These are phyloP conservation scores for Pleurotus djamor DNA, from an alignment of 768 basidiomycete species.

Conservation along the genomic window DNA sequence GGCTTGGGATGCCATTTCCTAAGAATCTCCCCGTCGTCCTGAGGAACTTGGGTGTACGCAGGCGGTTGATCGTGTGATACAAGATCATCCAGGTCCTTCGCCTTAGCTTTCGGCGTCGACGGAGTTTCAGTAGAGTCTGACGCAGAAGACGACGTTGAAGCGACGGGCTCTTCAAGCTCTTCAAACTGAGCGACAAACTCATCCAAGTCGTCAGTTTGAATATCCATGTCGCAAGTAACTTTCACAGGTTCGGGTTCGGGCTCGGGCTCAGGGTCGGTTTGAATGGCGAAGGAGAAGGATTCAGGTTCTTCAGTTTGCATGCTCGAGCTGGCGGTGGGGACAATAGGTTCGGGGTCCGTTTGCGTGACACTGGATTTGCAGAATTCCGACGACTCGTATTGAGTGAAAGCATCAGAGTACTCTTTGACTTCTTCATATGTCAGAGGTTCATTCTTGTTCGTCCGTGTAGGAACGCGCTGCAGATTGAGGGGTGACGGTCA, in stretches of 20 bases:
- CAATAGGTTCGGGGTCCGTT: slow-evolving; percentile 59
- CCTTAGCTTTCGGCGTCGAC: slow-evolving; percentile 59
- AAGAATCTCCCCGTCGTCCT: slow-evolving; percentile 55
- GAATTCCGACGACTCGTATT: slow-evolving; percentile 63
- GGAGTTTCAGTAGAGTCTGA: slow-evolving; percentile 58
- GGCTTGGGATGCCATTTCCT: slow-evolving; percentile 72
- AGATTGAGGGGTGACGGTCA: no score
- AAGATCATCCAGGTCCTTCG: slow-evolving; percentile 24
- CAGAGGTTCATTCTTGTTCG: slow-evolving; percentile 45
- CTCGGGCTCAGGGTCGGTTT: slow-evolving; percentile 31
- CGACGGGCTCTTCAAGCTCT: slow-evolving; percentile 55
- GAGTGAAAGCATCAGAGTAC: slow-evolving; percentile 72
- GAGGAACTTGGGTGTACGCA: slow-evolving; percentile 63
- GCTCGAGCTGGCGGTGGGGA: slow-evolving; percentile 42
- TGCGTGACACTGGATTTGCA: slow-evolving; percentile 46
- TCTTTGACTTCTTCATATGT: slow-evolving; percentile 68
- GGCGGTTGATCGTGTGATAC: slow-evolving; percentile 60
- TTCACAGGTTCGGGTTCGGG: slow-evolving; percentile 22
- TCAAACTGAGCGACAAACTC: slow-evolving; percentile 35
- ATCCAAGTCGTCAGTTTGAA: slow-evolving; percentile 56
- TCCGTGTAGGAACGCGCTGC: slow-evolving; percentile 70
- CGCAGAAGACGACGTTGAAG: slow-evolving; percentile 54
- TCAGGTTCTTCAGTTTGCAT: slow-evolving; percentile 54
- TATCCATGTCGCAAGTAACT: slow-evolving; percentile 51
- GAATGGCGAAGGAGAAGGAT: slow-evolving; percentile 20